A percentile compares a stretch with the other conserved stretches of the same genome.
These are phyloP conservation scores for Penicillium crystallinum DNA, from an alignment of 495 filamentous ascomycete species.

Conservation along the genomic window DNA sequence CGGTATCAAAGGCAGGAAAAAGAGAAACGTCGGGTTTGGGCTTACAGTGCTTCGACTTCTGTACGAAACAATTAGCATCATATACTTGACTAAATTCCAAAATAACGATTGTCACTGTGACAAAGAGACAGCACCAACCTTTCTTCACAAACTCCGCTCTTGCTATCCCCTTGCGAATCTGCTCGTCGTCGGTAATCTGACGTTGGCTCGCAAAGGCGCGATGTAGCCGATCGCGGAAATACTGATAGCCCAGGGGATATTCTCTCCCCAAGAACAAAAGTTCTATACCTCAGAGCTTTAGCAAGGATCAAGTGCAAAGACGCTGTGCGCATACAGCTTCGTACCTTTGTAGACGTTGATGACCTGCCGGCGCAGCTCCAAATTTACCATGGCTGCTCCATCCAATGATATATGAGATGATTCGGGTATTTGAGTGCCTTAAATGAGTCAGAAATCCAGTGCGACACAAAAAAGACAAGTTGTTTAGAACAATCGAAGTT, in stretches of 20 bases:
- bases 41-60: conserved; percentile 93
- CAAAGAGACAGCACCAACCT: conserved; percentile 45
- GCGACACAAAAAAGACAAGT: no score
- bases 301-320: background rate
- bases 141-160: conserved; percentile 87
- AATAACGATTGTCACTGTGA: background rate
- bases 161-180: conserved; percentile 70
- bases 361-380: conserved; percentile 68
- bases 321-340: background rate
- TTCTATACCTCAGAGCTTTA: conserved; percentile 43
- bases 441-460: background rate
- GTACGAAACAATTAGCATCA: conserved; percentile 2
- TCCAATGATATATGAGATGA: background rate
- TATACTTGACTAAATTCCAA: background rate
- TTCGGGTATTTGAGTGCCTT: background rate
- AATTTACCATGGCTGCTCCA: conserved; percentile 39
- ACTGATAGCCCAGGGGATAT: conserved; percentile 82
- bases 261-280: conserved; percentile 78
- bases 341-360: conserved; percentile 88
- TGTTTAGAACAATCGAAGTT: background rate
- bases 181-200: conserved; percentile 59
- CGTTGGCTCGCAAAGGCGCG: conserved; percentile 75
- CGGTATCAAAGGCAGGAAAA: background rate
- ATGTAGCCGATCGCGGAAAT: conserved; percentile 77
- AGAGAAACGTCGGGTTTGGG: conserved; percentile 8